These are phyloP conservation scores for Cytospora leucostoma DNA, from an alignment of 2,329 filamentous ascomycete genomes.

Conservation along the genomic window DNA sequence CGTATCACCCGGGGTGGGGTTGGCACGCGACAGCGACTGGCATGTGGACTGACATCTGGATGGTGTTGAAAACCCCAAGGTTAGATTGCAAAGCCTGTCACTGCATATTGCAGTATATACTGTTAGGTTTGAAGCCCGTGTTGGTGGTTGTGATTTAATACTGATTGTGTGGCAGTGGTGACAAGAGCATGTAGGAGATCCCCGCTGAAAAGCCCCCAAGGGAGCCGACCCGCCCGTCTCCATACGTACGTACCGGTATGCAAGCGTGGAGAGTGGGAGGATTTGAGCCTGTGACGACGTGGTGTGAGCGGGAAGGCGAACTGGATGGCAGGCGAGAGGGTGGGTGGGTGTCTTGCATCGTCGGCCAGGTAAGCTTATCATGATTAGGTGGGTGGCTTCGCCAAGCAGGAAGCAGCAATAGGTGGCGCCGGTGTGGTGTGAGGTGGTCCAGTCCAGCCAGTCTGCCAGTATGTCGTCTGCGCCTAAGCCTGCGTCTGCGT, in stretches of 20 bases:
- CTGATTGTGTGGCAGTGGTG: no score
- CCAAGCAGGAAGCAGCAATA: background rate
- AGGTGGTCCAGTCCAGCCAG: background rate
- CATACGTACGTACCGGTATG: background rate
- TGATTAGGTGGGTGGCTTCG: background rate
- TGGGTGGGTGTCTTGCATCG: background rate
- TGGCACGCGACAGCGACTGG: background rate
- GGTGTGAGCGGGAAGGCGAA: conserved; percentile 19
- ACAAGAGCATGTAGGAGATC: no score
- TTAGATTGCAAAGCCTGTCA: no score
- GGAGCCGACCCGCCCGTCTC: background rate
- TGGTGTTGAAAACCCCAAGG: no score
- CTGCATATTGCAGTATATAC: no score
- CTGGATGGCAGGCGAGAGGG: background rate
- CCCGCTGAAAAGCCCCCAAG: no score
- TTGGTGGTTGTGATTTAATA: no score
- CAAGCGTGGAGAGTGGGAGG: background rate
- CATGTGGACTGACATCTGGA: no score
- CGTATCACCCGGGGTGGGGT: conserved; percentile 6
- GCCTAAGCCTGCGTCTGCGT: no score
- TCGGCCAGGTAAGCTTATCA: background rate
- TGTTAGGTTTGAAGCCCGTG: no score
- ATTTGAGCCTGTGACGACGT: conserved; percentile 4
- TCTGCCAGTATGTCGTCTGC: no score
- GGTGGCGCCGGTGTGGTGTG: conserved; percentile 1